Evolutionary conservation across 1,284 basidiomycete genomes (phyloP).

Genomic region (Ceratobasidium sp.): DNA sequence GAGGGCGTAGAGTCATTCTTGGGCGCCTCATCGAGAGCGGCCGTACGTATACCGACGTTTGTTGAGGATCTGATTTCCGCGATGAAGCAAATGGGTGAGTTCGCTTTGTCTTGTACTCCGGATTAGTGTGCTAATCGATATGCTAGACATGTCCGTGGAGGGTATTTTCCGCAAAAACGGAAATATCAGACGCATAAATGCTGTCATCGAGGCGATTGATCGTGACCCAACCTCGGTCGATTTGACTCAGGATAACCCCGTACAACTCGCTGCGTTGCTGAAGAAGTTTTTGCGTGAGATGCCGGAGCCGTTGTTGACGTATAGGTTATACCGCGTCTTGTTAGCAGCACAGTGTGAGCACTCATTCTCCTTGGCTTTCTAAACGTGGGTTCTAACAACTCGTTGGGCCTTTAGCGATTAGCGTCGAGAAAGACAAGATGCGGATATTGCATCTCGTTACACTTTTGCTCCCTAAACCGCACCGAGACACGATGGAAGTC

Average conservation of each 20-base stretch:
- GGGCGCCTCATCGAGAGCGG: slow-evolving; percentile 86
- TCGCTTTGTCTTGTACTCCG: not conserved
- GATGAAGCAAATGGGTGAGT: slow-evolving; percentile 98
- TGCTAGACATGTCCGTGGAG: slow-evolving; percentile 94
- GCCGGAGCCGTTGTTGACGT: slow-evolving; percentile 96
- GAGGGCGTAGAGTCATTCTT: slow-evolving; percentile 94
- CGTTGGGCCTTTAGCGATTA: slow-evolving; percentile 74
- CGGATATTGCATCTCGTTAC: slow-evolving; percentile 89
- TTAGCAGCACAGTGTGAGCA: slow-evolving; percentile 58
- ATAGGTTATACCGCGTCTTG: slow-evolving; percentile 90
- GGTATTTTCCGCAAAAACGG: slow-evolving; percentile 99
- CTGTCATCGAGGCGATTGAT: slow-evolving; percentile 92
- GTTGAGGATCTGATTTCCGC: slow-evolving; percentile 98
- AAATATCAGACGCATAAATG: slow-evolving; percentile 92
- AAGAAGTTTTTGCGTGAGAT: slow-evolving; percentile 98
- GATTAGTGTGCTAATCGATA: not conserved
- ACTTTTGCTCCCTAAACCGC: slow-evolving; percentile 88
- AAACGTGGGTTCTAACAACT: slow-evolving; percentile 59
- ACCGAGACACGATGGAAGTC: slow-evolving; percentile 98
- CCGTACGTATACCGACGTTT: slow-evolving; percentile 92
- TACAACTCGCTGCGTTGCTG: slow-evolving; percentile 94
- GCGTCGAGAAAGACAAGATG: slow-evolving; percentile 66
- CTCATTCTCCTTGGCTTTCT: no score
- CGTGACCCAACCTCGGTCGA: slow-evolving; percentile 91
- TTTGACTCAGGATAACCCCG: slow-evolving; percentile 93